Percentiles rank a stretch among this genome's conserved stretches.
Evolutionary conservation across 176 grass and related monocot species (phyloP).

Genomic region (Chloris gayana): DNA sequence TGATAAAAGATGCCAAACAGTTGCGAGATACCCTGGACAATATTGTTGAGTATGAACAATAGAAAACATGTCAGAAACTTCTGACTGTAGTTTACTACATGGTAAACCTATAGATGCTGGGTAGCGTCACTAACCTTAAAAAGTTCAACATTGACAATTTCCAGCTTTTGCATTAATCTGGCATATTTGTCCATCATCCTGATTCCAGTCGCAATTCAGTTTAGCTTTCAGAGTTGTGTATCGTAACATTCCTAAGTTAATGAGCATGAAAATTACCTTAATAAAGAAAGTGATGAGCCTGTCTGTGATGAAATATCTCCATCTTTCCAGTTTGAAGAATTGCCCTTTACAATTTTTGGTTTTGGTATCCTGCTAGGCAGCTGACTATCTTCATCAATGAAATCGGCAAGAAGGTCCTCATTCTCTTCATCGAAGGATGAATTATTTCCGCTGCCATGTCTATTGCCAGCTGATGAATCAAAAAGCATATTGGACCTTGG

Average conservation of each 20-base stretch:
- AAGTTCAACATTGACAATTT: constrained; percentile 92
- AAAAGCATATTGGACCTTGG: constrained; percentile 50
- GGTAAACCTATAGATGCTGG: constrained; percentile 22
- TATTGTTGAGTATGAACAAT: constrained; percentile 40
- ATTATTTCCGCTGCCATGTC: constrained; percentile 60
- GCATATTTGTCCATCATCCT: constrained; percentile 99
- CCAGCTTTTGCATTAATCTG: constrained; percentile 98
- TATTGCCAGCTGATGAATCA: constrained; percentile 48
- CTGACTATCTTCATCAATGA: constrained; percentile 99
- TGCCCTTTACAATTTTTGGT: constrained; percentile 64
- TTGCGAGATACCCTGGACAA: constrained; percentile 81
- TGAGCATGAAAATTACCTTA: constrained; percentile 68
- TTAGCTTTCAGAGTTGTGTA: constrained; percentile 34
- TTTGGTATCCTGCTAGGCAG: constrained; percentile 87
- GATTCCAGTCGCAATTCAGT: constrained; percentile 39
- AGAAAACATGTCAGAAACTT: constrained; percentile 31
- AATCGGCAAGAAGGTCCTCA: constrained; percentile 99
- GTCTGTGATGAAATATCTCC: constrained; percentile 94
- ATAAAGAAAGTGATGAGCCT: constrained; percentile 89
- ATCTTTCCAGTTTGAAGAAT: constrained; percentile 67
- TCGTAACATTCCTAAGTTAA: constrained; percentile 33
- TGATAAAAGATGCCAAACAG: constrained; percentile 97
- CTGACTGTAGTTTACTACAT: not conserved
- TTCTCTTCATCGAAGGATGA: constrained; percentile 85
- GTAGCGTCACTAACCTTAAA: constrained; percentile 70